Conservation (phyloP, 2,329 filamentous ascomycete genomes). For the Meredithiella fracta region DNA sequence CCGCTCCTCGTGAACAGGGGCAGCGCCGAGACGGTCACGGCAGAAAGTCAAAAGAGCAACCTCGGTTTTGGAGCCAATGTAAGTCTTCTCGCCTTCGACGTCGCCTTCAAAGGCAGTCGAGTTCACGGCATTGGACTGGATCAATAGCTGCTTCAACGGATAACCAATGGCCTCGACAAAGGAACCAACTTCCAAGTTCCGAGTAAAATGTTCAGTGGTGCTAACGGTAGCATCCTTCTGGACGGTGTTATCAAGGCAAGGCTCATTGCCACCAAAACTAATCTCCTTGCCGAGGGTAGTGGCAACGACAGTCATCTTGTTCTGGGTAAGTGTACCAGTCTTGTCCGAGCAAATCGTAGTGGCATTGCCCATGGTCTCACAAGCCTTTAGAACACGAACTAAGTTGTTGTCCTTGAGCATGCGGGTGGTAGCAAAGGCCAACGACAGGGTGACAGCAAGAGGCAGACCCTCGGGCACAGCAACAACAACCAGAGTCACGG, state of each 20-base stretch:
- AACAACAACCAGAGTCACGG: slow-evolving; percentile 50
- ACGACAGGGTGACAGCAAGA: slow-evolving; percentile 48
- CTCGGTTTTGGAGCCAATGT: slow-evolving; percentile 41
- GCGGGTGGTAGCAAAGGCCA: slow-evolving; percentile 52
- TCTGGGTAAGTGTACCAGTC: slow-evolving; percentile 33
- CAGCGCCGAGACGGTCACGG: slow-evolving; percentile 33
- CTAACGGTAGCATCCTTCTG: not conserved
- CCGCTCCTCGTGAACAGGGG: slow-evolving; percentile 29
- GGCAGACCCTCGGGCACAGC: slow-evolving; percentile 51
- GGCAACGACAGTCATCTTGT: slow-evolving; percentile 60
- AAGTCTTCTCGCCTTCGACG: slow-evolving; percentile 27
- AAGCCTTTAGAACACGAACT: slow-evolving; percentile 49
- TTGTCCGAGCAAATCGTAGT: slow-evolving; percentile 60
- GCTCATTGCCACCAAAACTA: slow-evolving; percentile 20
- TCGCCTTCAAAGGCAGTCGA: slow-evolving; percentile 40
- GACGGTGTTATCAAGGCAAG: slow-evolving; percentile 4
- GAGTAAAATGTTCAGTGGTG: not conserved
- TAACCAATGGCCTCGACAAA: slow-evolving; percentile 12
- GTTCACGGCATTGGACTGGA: slow-evolving; percentile 36
- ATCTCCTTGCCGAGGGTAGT: slow-evolving; percentile 39
- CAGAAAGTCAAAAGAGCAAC: slow-evolving; percentile 36
- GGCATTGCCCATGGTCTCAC: slow-evolving; percentile 57
- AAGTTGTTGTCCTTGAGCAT: slow-evolving; percentile 58
- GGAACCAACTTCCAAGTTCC: slow-evolving; percentile 6
- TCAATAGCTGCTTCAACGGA: slow-evolving; percentile 18